These are phyloP conservation scores for Penicillium egyptiacum DNA, from an alignment of 495 filamentous ascomycete genomes.

Conservation along the genomic window DNA sequence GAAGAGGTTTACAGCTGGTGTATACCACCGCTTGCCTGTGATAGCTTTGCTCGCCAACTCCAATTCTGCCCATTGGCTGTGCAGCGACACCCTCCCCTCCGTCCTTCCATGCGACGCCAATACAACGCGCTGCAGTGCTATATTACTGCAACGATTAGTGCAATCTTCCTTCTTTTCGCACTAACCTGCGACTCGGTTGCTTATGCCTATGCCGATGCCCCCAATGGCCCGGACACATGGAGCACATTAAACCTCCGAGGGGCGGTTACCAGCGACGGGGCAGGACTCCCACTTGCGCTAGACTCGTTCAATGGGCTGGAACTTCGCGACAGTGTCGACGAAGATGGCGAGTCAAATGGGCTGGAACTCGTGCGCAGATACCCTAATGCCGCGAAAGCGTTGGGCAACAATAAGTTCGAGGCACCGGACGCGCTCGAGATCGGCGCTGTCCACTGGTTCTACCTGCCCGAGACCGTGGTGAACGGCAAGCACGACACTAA, in stretches of 20 bases:
- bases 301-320: slow-evolving; percentile 39
- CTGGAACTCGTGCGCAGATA: slow-evolving; percentile 66
- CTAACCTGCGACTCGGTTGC: slow-evolving; percentile 54
- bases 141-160: slow-evolving; percentile 62
- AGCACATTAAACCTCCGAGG: slow-evolving; percentile 39
- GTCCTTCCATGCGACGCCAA: slow-evolving; percentile 56
- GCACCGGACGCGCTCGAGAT: slow-evolving; percentile 51
- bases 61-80: slow-evolving; percentile 17
- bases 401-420: slow-evolving; percentile 64
- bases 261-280: slow-evolving; percentile 23
- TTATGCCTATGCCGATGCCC: slow-evolving; percentile 60
- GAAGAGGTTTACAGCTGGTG: slow-evolving; percentile 19
- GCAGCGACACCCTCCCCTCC: slow-evolving; percentile 9
- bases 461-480: slow-evolving; percentile 48
- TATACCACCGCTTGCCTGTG: slow-evolving; percentile 12
- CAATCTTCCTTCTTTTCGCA: slow-evolving; percentile 49
- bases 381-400: slow-evolving; percentile 39
- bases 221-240: slow-evolving; percentile 41
- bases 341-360: slow-evolving; percentile 44
- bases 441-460: slow-evolving; percentile 59
- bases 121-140: slow-evolving; percentile 67
- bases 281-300: slow-evolving; percentile 30
- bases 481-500: slow-evolving; percentile 32
- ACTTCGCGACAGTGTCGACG: slow-evolving; percentile 27
- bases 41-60: background rate